phyloP scores from a whole-genome alignment of 2,329 filamentous ascomycete genomes.

The Botryotinia narcissicola region DNA sequence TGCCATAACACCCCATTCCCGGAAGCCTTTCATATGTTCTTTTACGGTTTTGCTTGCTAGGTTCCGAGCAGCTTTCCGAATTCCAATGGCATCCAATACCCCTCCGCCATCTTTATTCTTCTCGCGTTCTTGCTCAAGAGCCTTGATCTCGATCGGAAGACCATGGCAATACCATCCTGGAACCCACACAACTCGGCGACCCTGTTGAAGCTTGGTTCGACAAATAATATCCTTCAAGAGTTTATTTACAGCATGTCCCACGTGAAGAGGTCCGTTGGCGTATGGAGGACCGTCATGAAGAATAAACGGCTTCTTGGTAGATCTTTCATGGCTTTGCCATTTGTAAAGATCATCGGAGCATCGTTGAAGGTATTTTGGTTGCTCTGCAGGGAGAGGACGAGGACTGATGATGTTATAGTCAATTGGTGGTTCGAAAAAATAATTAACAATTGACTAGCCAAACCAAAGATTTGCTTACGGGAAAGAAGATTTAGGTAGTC shows the following conservation, averaged over 20 bases:
- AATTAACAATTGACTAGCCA: conserved; percentile 21
- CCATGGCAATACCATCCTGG: conserved; percentile 99
- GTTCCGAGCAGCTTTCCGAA: conserved; percentile 62
- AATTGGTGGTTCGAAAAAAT: conserved; percentile 15
- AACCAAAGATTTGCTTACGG: conserved; percentile 49
- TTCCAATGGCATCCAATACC: conserved; percentile 51
- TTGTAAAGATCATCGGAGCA: conserved; percentile 85
- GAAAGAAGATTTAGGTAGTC: conserved; percentile 72
- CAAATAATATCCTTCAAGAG: conserved; percentile 93
- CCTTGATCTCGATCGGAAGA: conserved; percentile 94
- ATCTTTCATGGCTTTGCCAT: conserved; percentile 63
- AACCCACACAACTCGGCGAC: conserved; percentile 71
- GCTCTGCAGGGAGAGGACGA: conserved; percentile 44
- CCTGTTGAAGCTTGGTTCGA: conserved; percentile 75
- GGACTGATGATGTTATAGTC: conserved; percentile 29
- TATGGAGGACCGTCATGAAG: conserved; percentile 97
- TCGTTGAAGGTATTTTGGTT: conserved; percentile 62
- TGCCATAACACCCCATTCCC: conserved; percentile 72
- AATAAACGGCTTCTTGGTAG: conserved; percentile 57
- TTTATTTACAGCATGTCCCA: conserved; percentile 95
- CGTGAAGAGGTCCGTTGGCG: conserved; percentile 87
- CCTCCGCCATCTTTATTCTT: conserved; percentile 36
- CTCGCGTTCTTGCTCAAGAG: conserved; percentile 49
- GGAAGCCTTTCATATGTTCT: conserved; percentile 71
- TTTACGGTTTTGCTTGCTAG: conserved; percentile 68